These are phyloP conservation scores for Colletotrichum sp. DNA, from an alignment of 2,329 filamentous ascomycete genomes.

Conservation along the genomic window DNA sequence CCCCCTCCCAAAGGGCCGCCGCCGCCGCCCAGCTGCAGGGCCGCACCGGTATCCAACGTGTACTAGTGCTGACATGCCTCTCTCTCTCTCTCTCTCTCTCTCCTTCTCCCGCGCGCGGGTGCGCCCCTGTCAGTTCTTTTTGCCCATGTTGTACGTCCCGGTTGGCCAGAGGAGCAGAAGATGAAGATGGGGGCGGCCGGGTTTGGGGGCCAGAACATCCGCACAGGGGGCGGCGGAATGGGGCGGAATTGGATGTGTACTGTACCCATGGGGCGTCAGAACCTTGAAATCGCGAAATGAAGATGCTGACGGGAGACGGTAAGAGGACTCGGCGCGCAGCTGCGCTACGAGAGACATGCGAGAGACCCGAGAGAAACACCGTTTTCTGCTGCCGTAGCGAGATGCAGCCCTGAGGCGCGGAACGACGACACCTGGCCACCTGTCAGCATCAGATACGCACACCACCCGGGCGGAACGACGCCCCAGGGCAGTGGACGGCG, in stretches of 20 bases:
- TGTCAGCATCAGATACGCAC: neutral
- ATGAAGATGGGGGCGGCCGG: neutral
- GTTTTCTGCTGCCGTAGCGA: neutral
- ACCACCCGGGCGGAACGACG: neutral
- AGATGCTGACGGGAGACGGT: neutral
- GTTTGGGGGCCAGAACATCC: neutral
- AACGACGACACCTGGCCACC: neutral
- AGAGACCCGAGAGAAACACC: neutral
- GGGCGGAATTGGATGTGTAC: neutral
- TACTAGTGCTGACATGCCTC: constrained; percentile 18
- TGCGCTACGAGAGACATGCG: neutral
- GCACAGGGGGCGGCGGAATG: neutral
- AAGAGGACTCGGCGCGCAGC: neutral
- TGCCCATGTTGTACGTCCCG: neutral
- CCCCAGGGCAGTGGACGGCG: neutral
- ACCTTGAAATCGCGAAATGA: neutral
- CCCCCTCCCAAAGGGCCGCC: neutral
- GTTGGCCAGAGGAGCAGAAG: neutral
- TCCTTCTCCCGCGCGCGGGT: neutral
- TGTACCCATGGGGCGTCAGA: neutral
- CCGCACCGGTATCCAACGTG: neutral
- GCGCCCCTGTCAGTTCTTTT: neutral
- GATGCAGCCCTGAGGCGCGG: neutral
- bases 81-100: neutral
- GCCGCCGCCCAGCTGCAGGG: neutral